Base-by-base conservation (phyloP, 164 flowering plant genomes). In the Berberis vulgaris region DNA sequence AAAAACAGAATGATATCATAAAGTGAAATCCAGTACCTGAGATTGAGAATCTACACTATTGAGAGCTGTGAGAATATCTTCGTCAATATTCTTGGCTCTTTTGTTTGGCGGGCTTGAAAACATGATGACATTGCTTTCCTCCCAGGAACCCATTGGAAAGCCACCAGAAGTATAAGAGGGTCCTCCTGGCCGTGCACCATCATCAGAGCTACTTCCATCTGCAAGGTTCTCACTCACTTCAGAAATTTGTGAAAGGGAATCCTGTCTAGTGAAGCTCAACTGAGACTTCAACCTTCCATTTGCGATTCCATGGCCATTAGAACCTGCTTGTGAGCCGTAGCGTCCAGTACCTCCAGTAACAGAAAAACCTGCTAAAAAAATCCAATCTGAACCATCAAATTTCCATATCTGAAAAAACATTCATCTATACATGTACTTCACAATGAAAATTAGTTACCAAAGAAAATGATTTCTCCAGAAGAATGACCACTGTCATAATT, bases 241-340 rank as follows among this genome's bases (percentile, higher is more conserved):
- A 6, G 93, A 83, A 8, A 87, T 78, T 60, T 81, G 91, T 38
- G 93, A 83, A 44, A 86, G 88, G 9, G 87, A 80, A 70, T 87
- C 97, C 72, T 82, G 85, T 56, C 87, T 61, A 9, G 87, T 84
- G 80, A 87, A 89, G 80, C 89, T 87, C 72, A 87, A 67, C 56
- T 84, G 88, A 53, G 89, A 70, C 66, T 81, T 87, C 76, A 89
- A 67, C 66, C 85, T 80, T 55, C 63, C 67, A 59, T 68, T 68
- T 26, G 80, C 66, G 38, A 62, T 67, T 44, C 80, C 82, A 66
- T 59, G 81, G 13, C 80, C 78, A 65, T 66, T 73, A 58, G 66
- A 63, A 26, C 71, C 65, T 26, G 73, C 77, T 49, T 74, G 75
- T 9, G 78, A 63, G 65, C 43, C 71, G 55, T 74, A 82, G 65